Conservation (phyloP, 371 early-diverging fungal species). For the Mortierella sp. region DNA sequence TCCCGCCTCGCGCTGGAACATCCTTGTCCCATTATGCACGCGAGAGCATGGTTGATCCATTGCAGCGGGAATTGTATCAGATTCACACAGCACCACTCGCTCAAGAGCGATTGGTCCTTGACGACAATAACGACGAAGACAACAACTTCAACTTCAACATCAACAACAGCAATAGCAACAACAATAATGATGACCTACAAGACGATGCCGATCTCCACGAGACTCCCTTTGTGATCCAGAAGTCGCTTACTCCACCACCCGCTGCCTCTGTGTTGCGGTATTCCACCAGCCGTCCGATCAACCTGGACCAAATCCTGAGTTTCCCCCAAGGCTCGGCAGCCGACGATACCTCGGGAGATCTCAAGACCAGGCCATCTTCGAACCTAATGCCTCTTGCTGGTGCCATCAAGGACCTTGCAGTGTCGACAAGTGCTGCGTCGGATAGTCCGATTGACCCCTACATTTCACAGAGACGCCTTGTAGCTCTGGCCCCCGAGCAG, state of each 20-base stretch:
- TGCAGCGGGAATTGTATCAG: not conserved
- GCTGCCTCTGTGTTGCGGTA: slow-evolving; percentile 27
- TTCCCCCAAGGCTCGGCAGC: not conserved
- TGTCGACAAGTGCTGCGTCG: not conserved
- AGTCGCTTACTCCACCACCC: slow-evolving; percentile 37
- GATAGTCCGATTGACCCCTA: not conserved
- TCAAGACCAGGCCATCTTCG: slow-evolving; percentile 22
- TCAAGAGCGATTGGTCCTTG: not conserved
- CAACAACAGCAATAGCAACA: not conserved
- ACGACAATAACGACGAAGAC: not conserved
- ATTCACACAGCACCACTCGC: not conserved
- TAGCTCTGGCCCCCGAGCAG: slow-evolving; percentile 18
- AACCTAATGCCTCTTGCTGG: slow-evolving; percentile 16
- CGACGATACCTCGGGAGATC: not conserved
- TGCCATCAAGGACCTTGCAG: slow-evolving; percentile 11
- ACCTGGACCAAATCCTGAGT: not conserved
- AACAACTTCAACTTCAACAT: not conserved
- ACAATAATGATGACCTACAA: not conserved
- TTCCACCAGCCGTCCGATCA: slow-evolving; percentile 15
- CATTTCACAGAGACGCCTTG: not conserved
- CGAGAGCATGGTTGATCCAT: slow-evolving; percentile 22
- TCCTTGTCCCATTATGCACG: slow-evolving; percentile 16
- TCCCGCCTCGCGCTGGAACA: slow-evolving; percentile 12
- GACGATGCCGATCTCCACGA: slow-evolving; percentile 17
- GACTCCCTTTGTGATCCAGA: not conserved